A percentile compares a stretch with the other conserved stretches of the same genome.
phyloP scores from a whole-genome alignment of 495 filamentous ascomycete genomes.

The Symbiotaphrina buchneri region DNA sequence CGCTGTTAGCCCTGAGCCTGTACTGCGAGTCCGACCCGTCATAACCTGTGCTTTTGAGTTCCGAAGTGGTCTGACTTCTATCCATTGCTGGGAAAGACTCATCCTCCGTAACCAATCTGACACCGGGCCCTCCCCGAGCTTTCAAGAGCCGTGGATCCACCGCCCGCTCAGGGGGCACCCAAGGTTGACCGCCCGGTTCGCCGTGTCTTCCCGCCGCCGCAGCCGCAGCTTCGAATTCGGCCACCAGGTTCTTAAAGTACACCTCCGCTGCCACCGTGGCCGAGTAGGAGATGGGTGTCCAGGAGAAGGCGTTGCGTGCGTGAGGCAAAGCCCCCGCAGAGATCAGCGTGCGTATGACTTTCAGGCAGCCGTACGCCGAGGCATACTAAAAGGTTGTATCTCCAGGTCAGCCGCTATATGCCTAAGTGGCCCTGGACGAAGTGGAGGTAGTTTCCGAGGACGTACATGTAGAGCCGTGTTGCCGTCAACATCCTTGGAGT shows the following conservation, averaged over 20 bases:
- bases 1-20: too few relatives aligned
- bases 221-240: constrained; percentile 29
- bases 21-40: too few relatives aligned
- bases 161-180: too few relatives aligned
- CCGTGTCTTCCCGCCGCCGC: too few relatives aligned
- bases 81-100: too few relatives aligned
- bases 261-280: constrained; percentile 54
- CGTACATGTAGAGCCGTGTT: constrained; percentile 69
- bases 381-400: constrained; percentile 21
- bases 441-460: too few relatives aligned
- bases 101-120: not conserved
- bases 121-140: not conserved
- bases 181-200: too few relatives aligned
- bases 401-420: too few relatives aligned
- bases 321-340: constrained; percentile 41
- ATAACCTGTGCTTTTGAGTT: too few relatives aligned
- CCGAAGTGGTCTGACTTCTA: too few relatives aligned
- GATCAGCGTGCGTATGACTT: constrained; percentile 48
- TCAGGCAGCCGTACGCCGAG: constrained; percentile 41
- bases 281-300: constrained; percentile 51
- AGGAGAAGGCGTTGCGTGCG: constrained; percentile 42
- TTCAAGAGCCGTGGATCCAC: not conserved
- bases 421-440: too few relatives aligned
- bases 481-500: constrained; percentile 34
- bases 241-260: constrained; percentile 43